Conservation (phyloP, 78 protist genomes). For the Guillardia theta region DNA sequence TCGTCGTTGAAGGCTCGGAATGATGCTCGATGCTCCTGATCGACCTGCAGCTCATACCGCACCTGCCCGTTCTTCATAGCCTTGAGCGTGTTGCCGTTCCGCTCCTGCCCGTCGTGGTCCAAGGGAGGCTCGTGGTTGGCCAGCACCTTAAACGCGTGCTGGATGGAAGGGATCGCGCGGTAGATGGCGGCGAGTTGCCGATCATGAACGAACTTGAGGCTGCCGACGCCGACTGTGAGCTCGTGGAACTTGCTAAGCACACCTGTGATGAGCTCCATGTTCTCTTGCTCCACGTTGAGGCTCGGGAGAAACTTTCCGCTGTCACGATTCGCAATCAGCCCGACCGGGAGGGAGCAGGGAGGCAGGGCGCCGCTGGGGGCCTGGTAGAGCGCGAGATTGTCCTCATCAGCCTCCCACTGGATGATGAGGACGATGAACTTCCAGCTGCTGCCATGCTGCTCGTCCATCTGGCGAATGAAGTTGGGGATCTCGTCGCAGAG, state of each 20-base stretch:
- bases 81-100: conserved; percentile 27
- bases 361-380: neutral
- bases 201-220: neutral
- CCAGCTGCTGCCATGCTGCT: neutral
- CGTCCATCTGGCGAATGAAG: neutral
- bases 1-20: conserved; percentile 31
- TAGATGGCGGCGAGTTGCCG: neutral
- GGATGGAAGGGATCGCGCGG: neutral
- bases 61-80: neutral
- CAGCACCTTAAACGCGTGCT: neutral
- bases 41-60: conserved; percentile 15
- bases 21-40: neutral
- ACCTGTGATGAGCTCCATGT: neutral
- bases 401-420: neutral
- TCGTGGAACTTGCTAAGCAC: neutral
- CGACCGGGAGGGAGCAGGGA: neutral
- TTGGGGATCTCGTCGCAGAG: neutral
- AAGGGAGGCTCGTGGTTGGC: conserved; percentile 19
- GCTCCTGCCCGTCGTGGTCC: neutral
- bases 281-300: neutral
- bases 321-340: neutral
- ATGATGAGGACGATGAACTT: neutral
- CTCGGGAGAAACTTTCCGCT: neutral
- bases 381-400: neutral
- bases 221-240: neutral